Evolutionary conservation across 2,329 filamentous ascomycete genomes (phyloP), one percentile per base, ranked within the genome.

Genomic region (Exophiala sp.): DNA sequence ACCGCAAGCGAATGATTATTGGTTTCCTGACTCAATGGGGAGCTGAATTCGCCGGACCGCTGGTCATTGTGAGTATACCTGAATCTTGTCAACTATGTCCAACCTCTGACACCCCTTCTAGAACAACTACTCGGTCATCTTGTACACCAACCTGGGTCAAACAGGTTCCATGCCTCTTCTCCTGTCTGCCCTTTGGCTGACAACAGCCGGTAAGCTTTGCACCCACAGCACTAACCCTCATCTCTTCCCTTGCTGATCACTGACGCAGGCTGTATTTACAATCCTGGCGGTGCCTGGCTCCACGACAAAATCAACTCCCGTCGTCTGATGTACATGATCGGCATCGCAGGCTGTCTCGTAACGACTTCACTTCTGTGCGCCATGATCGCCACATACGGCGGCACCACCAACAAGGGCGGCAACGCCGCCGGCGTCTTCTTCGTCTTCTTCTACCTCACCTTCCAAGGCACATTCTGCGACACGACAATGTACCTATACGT

Each of bases 1-100:
- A 78, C 56, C 68, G 77, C 14, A 79, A 77, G 66, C 68, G 78
- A 0, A 77, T 80, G 75, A 68, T 72, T 1, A 76, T 80, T 39
- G 76, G 76, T 0, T 80, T 79, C 55, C 64, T 79, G 34, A 79
- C 76, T 0, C 77, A 79, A 58, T 80, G 76, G 75, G 77, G 76
- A 18, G 76, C 77, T 1, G 76, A 79, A 49, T 79, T 79, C 61
- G 75, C 72, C n/a, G 77, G 77, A 0, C 75, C 76, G 9, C 67
- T 80, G 1, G 75, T 80, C 12, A 79, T 79, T 50, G 75, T 77
- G 47, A 3, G 52, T 55, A 11, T 29, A 12, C 35, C 11, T 38
- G 6, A 4, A 12, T 12, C 14, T 16, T 38, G 2, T 38, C 14
- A 16, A 38, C 35, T 38, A 2, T 38, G 5, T 38, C 5, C 35